These are phyloP conservation scores for Imleria badia DNA, from an alignment of 768 basidiomycete genomes.

Conservation along the genomic window DNA sequence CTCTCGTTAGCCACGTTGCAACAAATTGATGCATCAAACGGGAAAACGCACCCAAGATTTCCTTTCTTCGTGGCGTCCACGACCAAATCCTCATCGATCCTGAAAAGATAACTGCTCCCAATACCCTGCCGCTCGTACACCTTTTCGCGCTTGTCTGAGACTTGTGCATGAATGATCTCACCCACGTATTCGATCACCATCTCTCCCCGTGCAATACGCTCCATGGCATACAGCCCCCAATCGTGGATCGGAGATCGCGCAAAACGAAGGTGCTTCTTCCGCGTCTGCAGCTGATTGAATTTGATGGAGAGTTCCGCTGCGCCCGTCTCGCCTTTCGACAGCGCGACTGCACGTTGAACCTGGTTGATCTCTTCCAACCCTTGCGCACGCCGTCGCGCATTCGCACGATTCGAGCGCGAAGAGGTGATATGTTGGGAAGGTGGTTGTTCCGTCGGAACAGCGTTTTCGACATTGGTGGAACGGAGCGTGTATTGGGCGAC, in stretches of 20 bases:
- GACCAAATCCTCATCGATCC: conserved; percentile 96
- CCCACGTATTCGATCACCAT: conserved; percentile 99
- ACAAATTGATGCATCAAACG: not conserved
- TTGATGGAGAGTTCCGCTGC: conserved; percentile 80
- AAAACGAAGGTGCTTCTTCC: conserved; percentile 97
- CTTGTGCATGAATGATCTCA: conserved; percentile 91
- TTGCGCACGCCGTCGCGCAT: conserved; percentile 85
- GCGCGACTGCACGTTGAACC: conserved; percentile 74
- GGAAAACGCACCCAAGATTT: conserved; percentile 82
- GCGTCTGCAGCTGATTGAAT: conserved; percentile 96
- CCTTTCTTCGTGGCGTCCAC: conserved; percentile 99
- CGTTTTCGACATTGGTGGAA: conserved; percentile 44
- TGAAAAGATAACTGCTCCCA: conserved; percentile 95
- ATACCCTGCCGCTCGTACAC: conserved; percentile 96
- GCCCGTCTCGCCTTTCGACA: conserved; percentile 73
- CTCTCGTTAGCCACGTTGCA: conserved; percentile 11
- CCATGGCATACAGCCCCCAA: conserved; percentile 98
- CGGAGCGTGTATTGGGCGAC: conserved; percentile 85
- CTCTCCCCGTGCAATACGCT: conserved; percentile 88
- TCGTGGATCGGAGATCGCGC: conserved; percentile 95
- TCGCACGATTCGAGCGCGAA: conserved; percentile 88
- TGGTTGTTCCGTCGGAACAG: conserved; percentile 40
- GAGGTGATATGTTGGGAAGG: conserved; percentile 61
- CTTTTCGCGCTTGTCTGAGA: conserved; percentile 97
- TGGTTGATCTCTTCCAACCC: conserved; percentile 95